Percentiles rank a stretch among this genome's conserved stretches.
Conservation (phyloP, 2,329 filamentous ascomycete species). For the Colletotrichum coccodes region DNA sequence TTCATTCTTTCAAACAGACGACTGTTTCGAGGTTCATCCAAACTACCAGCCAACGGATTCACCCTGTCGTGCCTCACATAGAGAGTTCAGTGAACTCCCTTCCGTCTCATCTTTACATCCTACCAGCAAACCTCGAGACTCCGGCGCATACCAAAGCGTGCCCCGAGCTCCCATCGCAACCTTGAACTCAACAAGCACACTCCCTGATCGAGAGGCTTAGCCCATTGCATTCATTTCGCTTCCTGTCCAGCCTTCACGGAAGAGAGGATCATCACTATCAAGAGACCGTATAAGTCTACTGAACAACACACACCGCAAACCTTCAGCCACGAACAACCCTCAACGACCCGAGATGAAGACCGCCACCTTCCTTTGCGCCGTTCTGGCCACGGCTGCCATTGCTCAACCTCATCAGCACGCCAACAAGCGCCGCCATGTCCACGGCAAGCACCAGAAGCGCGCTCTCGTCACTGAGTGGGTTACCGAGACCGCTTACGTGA, state of each 20-base stretch:
- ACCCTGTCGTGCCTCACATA: conserved; percentile 20
- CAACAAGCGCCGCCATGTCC: conserved; percentile 47
- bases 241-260: conserved; percentile 24
- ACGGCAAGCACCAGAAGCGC: conserved; percentile 45
- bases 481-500: conserved; percentile 58
- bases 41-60: conserved; percentile 16
- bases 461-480: conserved; percentile 62
- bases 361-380: conserved; percentile 48
- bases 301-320: neutral
- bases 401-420: conserved; percentile 60
- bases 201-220: conserved; percentile 27
- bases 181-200: conserved; percentile 24
- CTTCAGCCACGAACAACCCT: conserved; percentile 1
- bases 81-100: conserved; percentile 33
- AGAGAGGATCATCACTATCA: conserved; percentile 6
- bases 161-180: conserved; percentile 25
- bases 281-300: conserved; percentile 19
- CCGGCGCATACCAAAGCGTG: conserved; percentile 23
- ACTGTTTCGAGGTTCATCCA: conserved; percentile 26
- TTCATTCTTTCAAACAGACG: conserved; percentile 29
- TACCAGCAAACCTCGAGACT: conserved; percentile 12
- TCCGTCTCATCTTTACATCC: conserved; percentile 25
- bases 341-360: conserved; percentile 54
- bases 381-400: conserved; percentile 55
- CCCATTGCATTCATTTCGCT: conserved; percentile 32